Percentiles rank a stretch among this genome's conserved stretches.
Evolutionary conservation across 352 stramenopile species (phyloP).

Genomic region (Hyaloperonospora arabidopsidis): DNA sequence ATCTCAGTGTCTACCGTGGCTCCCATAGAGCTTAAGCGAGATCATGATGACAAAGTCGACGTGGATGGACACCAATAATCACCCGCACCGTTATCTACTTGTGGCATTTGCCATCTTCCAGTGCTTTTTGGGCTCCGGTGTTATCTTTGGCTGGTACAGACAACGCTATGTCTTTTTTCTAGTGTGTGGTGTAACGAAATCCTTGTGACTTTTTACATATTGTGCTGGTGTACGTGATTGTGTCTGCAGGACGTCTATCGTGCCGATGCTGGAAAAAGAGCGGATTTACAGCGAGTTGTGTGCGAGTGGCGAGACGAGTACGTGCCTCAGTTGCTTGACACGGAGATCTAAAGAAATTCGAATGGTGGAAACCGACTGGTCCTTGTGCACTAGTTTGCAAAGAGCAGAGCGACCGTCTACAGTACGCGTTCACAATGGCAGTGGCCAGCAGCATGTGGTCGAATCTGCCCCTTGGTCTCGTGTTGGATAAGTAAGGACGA

Average conservation of each 20-base stretch:
- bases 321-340: slow-evolving; percentile 4
- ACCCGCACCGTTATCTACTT: slow-evolving; percentile 34
- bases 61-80: slow-evolving; percentile 25
- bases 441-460: slow-evolving; percentile 55
- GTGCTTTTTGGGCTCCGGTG: slow-evolving; percentile 48
- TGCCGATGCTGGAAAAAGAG: slow-evolving; percentile 53
- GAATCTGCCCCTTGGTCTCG: slow-evolving; percentile 50
- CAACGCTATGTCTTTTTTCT: neutral
- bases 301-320: slow-evolving; percentile 29
- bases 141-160: slow-evolving; percentile 55
- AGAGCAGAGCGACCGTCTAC: slow-evolving; percentile 44
- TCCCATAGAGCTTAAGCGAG: no score
- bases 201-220: slow-evolving; percentile 3
- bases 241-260: slow-evolving; percentile 39
- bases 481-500: slow-evolving; percentile 42
- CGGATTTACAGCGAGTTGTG: slow-evolving; percentile 54
- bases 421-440: slow-evolving; percentile 56
- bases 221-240: neutral
- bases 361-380: no score
- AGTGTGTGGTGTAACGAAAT: neutral
- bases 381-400: slow-evolving; percentile 29
- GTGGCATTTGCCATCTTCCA: slow-evolving; percentile 53
- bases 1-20: no score
- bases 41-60: slow-evolving; percentile 13
- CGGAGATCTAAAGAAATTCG: neutral